Evolutionary conservation across 2,329 filamentous ascomycete genomes (phyloP).

Genomic region (Neonectria hederae): DNA sequence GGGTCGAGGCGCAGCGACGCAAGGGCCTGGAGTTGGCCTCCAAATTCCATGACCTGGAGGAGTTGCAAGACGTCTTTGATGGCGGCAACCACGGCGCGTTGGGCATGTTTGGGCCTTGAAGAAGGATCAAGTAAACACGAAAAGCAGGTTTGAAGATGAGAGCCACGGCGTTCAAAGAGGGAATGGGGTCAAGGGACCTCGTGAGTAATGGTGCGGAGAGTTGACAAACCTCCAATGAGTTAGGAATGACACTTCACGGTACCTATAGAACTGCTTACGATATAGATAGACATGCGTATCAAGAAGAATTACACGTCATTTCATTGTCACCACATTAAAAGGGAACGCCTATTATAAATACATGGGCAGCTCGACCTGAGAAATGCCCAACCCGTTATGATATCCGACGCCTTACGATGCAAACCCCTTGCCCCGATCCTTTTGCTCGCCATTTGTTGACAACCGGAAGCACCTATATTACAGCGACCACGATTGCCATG

Average conservation of each 20-base stretch:
- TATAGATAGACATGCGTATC: constrained; percentile 10
- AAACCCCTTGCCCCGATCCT: constrained; percentile 5
- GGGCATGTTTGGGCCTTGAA: constrained; percentile 58
- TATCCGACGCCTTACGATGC: constrained; percentile 11
- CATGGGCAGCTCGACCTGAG: background rate
- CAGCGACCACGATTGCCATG: constrained; percentile 14
- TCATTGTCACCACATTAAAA: background rate
- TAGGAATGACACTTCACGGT: background rate
- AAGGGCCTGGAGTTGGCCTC: constrained; percentile 64
- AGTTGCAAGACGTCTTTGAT: constrained; percentile 61
- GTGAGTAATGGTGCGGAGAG: background rate
- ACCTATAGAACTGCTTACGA: constrained; percentile 16
- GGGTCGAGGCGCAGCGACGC: constrained; percentile 63
- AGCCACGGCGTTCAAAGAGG: background rate
- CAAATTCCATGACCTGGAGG: constrained; percentile 67
- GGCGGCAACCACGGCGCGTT: constrained; percentile 62
- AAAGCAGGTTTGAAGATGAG: background rate
- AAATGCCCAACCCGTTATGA: constrained; percentile 7
- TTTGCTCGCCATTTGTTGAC: background rate
- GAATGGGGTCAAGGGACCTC: background rate
- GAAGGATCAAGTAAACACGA: background rate
- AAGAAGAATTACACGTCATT: constrained; percentile 1
- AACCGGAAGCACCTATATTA: constrained; percentile 1
- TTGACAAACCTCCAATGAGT: background rate
- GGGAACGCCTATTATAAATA: constrained; percentile 3